A percentile compares a stretch with the other conserved stretches of the same genome.
Evolutionary conservation across 192 early-diverging fungal genomes (phyloP).

Genomic region (Umbelopsis ramanniana): DNA sequence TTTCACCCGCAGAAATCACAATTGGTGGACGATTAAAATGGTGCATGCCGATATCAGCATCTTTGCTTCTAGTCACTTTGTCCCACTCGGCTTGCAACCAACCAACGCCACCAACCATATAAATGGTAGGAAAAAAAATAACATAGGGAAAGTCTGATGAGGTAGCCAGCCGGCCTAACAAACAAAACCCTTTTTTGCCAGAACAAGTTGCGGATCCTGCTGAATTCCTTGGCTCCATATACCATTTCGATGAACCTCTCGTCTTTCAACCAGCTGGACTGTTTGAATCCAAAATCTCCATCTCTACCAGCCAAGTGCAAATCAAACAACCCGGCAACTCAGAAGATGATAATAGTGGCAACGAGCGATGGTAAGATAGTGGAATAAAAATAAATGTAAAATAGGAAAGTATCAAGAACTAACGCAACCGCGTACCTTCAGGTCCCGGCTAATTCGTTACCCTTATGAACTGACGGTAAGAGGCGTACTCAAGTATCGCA

Average conservation of each 20-base stretch:
- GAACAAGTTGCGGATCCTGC: conserved; percentile 30
- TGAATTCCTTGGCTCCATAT: conserved; percentile 41
- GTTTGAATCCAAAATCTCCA: conserved; percentile 25
- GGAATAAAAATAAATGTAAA: neutral
- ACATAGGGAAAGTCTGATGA: neutral
- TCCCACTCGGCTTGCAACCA: conserved; percentile 18
- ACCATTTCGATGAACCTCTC: conserved; percentile 39
- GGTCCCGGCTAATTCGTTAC: conserved; percentile 38
- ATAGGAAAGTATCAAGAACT: too few relatives aligned
- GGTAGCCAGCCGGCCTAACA: neutral
- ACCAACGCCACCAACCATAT: conserved; percentile 7
- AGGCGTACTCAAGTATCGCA: conserved; percentile 38
- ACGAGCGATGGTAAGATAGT: conserved; percentile 38
- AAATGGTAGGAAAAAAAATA: conserved; percentile 4
- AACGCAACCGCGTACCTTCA: conserved; percentile 9
- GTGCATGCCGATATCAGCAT: conserved; percentile 60
- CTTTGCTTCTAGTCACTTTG: conserved; percentile 60
- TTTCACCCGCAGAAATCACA: conserved; percentile 46
- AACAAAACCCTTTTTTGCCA: neutral
- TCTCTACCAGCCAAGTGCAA: conserved; percentile 36
- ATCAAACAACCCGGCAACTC: conserved; percentile 37
- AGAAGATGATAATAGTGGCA: conserved; percentile 36
- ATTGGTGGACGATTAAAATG: conserved; percentile 60
- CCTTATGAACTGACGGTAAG: conserved; percentile 42
- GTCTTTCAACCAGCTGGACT: conserved; percentile 32